phyloP scores from a whole-genome alignment of 441 rosid genomes.

The Eruca vesicaria region DNA sequence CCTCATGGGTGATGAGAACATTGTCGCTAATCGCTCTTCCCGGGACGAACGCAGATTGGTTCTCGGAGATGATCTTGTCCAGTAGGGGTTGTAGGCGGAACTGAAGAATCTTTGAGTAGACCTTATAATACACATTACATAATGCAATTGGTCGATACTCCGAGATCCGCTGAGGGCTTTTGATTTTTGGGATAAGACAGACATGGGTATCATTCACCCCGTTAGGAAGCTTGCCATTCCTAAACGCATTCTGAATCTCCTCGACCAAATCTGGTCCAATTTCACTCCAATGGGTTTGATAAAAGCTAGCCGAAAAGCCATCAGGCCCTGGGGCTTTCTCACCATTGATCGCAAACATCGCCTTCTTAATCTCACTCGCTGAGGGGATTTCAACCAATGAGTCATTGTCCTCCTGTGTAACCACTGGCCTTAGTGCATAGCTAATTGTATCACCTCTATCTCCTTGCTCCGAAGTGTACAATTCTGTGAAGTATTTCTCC shows the following conservation, averaged over 20 bases:
- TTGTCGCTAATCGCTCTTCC: no score
- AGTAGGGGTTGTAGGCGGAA: no score
- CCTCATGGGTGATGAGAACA: no score
- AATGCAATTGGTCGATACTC: no score
- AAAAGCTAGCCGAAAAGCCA: no score
- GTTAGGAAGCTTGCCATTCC: not conserved
- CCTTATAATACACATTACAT: no score
- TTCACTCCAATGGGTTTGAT: no score
- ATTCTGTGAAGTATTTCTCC: not conserved
- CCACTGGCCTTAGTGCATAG: not conserved
- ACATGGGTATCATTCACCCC: not conserved
- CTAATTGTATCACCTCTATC: not conserved
- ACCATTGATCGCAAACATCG: not conserved
- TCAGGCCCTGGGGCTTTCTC: not conserved
- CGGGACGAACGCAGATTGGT: no score
- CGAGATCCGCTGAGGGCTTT: not conserved
- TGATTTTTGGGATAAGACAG: not conserved
- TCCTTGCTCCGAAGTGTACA: not conserved
- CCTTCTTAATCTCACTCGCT: not conserved
- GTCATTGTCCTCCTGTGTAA: not conserved
- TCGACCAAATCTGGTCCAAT: no score
- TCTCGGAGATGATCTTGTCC: no score
- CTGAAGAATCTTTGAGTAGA: no score
- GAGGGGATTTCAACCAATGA: not conserved
- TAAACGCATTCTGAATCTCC: not conserved